These are phyloP conservation scores for Fraxinus sp. DNA, from an alignment of 305 asterid species.

Conservation along the genomic window DNA sequence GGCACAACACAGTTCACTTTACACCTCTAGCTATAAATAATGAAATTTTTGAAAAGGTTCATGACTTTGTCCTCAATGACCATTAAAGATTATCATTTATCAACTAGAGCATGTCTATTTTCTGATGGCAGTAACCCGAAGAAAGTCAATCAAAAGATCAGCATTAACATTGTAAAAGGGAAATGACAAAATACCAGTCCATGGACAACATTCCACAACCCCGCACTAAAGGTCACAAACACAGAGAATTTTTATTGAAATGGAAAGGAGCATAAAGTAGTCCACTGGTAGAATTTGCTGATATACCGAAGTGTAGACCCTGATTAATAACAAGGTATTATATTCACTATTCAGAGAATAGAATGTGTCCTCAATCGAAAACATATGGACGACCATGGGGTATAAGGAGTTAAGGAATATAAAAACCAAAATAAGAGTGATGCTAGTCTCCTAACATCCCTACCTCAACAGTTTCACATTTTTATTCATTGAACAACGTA, in stretches of 20 bases:
- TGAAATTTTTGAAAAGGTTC: not conserved
- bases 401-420: not conserved
- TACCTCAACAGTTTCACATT: not conserved
- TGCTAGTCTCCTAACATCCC: not conserved
- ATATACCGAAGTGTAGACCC: not conserved
- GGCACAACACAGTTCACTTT: not conserved
- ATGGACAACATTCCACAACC: not conserved
- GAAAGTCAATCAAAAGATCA: not conserved
- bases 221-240: not conserved
- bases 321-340: not conserved
- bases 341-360: not conserved
- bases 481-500: not conserved
- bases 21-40: not conserved
- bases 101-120: not conserved
- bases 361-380: slow-evolving; percentile 2
- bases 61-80: not conserved
- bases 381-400: not conserved
- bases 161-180: not conserved
- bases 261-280: not conserved
- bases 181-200: not conserved
- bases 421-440: not conserved
- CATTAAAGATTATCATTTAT: not conserved
- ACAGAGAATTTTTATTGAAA: not conserved
- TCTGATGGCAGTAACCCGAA: not conserved
- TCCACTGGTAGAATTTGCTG: not conserved